Percentiles rank a stretch among this genome's conserved stretches.
Evolutionary conservation across 2,329 filamentous ascomycete species (phyloP).

Genomic region (Trichoderma lentiforme): DNA sequence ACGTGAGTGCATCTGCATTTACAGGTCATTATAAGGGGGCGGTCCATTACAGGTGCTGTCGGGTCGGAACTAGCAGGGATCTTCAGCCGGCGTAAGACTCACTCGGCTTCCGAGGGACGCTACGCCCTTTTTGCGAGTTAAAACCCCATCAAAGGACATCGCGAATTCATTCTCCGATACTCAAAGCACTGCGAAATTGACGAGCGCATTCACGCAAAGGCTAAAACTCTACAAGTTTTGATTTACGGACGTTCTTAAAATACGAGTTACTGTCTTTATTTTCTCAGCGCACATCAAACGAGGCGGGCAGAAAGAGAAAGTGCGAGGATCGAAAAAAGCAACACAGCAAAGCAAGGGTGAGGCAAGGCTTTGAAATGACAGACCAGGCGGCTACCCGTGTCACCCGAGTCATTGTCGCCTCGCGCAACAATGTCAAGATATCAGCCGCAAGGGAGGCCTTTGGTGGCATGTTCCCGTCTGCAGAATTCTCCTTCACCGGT

Average conservation of each 20-base stretch:
- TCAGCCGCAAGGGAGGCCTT: slow-evolving; percentile 37
- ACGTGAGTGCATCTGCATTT: neutral
- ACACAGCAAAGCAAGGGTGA: neutral
- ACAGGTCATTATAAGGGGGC: neutral
- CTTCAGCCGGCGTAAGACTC: slow-evolving; percentile 1
- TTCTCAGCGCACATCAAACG: neutral
- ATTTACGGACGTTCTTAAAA: neutral
- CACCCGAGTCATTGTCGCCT: slow-evolving; percentile 33
- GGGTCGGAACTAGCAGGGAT: neutral
- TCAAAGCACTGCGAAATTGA: neutral
- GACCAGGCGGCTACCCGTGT: neutral
- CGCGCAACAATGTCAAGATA: slow-evolving; percentile 41
- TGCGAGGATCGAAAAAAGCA: neutral
- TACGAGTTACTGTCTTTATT: neutral
- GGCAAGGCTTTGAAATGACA: neutral
- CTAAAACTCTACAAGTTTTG: neutral
- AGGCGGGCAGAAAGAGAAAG: neutral
- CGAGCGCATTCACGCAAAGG: neutral
- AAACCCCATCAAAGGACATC: neutral
- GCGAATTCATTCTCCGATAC: neutral
- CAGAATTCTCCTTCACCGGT: slow-evolving; percentile 26
- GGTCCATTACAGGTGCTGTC: neutral
- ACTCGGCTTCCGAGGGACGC: neutral
- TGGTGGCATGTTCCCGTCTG: slow-evolving; percentile 32
- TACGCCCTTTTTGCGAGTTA: neutral